These are phyloP conservation scores for Monilinia polystroma DNA, from an alignment of 2,329 filamentous ascomycete species.

Conservation along the genomic window DNA sequence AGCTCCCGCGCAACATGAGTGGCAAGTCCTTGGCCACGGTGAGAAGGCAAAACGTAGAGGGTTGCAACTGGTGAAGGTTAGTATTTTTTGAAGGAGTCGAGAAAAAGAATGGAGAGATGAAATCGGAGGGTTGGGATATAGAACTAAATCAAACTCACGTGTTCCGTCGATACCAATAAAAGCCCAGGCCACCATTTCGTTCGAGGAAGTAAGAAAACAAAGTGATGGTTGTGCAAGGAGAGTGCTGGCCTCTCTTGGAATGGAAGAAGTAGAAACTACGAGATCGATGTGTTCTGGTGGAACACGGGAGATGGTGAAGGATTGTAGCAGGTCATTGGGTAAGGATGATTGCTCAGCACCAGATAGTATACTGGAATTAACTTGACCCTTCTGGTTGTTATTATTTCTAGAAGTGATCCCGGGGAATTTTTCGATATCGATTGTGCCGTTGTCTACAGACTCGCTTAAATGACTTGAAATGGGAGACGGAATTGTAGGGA, in stretches of 20 bases:
- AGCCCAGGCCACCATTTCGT: slow-evolving; percentile 35
- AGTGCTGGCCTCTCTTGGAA: slow-evolving; percentile 33
- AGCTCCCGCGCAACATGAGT: slow-evolving; percentile 33
- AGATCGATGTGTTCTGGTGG: slow-evolving; percentile 35
- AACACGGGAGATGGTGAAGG: slow-evolving; percentile 30
- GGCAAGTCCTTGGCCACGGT: slow-evolving; percentile 36
- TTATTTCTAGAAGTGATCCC: too few relatives aligned
- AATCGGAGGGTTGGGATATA: neutral
- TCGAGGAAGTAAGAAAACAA: slow-evolving; percentile 28
- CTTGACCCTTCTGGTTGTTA: too few relatives aligned
- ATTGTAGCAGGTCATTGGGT: slow-evolving; percentile 27
- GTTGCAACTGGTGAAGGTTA: slow-evolving; percentile 30
- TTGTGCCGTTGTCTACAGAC: too few relatives aligned
- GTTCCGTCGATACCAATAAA: slow-evolving; percentile 37
- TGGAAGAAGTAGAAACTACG: slow-evolving; percentile 36
- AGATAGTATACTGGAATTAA: too few relatives aligned
- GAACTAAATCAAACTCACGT: neutral
- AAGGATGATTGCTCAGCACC: neutral
- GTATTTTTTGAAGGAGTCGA: neutral
- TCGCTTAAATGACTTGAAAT: neutral
- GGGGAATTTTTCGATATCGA: too few relatives aligned
- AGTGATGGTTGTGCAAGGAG: slow-evolving; percentile 33
- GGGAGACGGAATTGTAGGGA: neutral
- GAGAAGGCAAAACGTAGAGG: slow-evolving; percentile 35
- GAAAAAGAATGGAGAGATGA: too few relatives aligned